Base-by-base conservation (phyloP, 768 basidiomycete species). In the Trametes cingulata region DNA sequence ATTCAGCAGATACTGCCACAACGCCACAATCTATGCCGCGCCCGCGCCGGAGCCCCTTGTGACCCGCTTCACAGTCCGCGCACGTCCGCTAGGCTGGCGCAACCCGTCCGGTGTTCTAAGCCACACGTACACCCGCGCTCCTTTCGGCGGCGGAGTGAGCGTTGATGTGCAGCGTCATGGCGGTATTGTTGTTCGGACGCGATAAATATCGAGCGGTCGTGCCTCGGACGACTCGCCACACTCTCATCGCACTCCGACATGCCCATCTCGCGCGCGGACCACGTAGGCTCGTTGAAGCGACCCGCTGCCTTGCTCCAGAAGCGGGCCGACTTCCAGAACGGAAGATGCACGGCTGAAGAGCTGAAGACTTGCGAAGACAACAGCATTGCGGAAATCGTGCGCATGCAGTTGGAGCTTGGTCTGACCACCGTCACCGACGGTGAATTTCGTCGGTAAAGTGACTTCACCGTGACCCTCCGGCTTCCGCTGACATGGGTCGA, bases 371-470 rank as follows among this genome's bases (percentile, higher is more conserved):
- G 74, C 20, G 83, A 85, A 69, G 80, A 85, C 60, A 76, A 80
- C 40, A 79, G 81, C n/a, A 79, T 86, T 61, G 72, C 74, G 52
- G 75, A 78, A 35, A 77, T 82, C 52, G 76, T 86, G 17, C 68
- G 77, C 60, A 73, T 85, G 61, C 85, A 86, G 65, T 75, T 75
- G 53, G 76, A 81, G 20, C 64, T 79, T 3, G 85, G 85, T n/a
- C 77, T 86, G 52, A 79, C 77, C 64, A 77, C 76, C n/a, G 77
- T 85, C 56, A 86, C 85, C 12, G 85, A 87, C 63, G 86, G 86
- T 35, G 85, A 87, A 70, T 73, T 70, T 58, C 67, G 58, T 42
- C 61, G 66, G 75, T 76, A 20, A 10, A 10, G 10, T 24, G 13
- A 9, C 5, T 10, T 25, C 15, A 17, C 14, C 27, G 12, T 2